A percentile compares a stretch with the other conserved stretches of the same genome.
Conservation (phyloP, 495 filamentous ascomycete genomes). For the Aspergillus bridgeri region DNA sequence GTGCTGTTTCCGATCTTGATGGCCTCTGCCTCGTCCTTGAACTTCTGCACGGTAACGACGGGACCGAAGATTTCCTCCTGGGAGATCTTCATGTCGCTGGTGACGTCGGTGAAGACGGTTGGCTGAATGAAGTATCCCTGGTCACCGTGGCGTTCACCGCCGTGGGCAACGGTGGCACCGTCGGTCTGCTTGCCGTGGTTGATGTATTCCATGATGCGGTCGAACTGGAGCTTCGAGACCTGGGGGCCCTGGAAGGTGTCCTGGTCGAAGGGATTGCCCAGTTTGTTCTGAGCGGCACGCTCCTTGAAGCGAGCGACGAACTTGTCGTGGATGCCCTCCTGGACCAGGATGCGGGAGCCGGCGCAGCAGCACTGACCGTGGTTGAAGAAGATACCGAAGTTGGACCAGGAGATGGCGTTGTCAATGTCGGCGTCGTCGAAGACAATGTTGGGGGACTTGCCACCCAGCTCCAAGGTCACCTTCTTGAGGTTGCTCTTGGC, state of each 20-base stretch:
- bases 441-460: slow-evolving; percentile 97
- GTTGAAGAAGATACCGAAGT: slow-evolving; percentile 99
- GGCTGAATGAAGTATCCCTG: slow-evolving; percentile 98
- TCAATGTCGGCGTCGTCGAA: slow-evolving; percentile 96
- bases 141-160: slow-evolving; percentile 83
- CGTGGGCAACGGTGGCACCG: slow-evolving; percentile 82
- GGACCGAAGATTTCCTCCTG: slow-evolving; percentile 98
- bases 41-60: slow-evolving; percentile 90
- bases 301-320: slow-evolving; percentile 86
- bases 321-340: slow-evolving; percentile 94
- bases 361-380: slow-evolving; percentile 99
- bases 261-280: slow-evolving; percentile 85
- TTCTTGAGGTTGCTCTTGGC: slow-evolving; percentile 96
- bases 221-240: slow-evolving; percentile 90
- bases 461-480: slow-evolving; percentile 97
- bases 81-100: slow-evolving; percentile 93
- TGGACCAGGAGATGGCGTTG: slow-evolving; percentile 94
- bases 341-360: slow-evolving; percentile 92
- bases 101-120: slow-evolving; percentile 92
- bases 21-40: slow-evolving; percentile 82
- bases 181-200: slow-evolving; percentile 78
- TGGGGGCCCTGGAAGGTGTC: slow-evolving; percentile 98
- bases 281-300: slow-evolving; percentile 74
- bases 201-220: slow-evolving; percentile 98
- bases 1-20: slow-evolving; percentile 79